phyloP scores from a whole-genome alignment of 2,329 filamentous ascomycete genomes.

The Elsinoe arachidis region DNA sequence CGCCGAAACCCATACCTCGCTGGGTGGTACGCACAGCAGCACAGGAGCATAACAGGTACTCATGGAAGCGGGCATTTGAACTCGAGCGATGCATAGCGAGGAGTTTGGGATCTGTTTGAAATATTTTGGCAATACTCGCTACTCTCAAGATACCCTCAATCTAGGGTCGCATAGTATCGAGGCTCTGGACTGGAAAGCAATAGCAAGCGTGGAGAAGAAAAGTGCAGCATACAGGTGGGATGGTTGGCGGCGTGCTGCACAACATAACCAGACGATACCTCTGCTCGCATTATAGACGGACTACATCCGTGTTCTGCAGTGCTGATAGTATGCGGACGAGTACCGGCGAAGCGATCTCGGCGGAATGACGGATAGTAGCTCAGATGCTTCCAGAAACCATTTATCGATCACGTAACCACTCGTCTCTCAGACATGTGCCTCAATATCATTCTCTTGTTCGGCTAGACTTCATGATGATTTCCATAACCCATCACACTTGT shows the following conservation, averaged over 20 bases:
- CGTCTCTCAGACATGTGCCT: neutral
- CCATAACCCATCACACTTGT: neutral
- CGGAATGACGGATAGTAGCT: neutral
- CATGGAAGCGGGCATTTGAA: neutral
- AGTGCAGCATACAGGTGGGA: too few relatives aligned
- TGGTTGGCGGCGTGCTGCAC: too few relatives aligned
- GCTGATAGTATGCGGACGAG: too few relatives aligned
- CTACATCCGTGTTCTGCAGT: too few relatives aligned
- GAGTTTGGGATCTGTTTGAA: constrained; percentile 1
- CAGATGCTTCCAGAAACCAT: constrained; percentile 6
- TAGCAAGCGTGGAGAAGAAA: too few relatives aligned
- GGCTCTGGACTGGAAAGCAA: neutral
- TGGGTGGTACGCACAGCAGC: too few relatives aligned
- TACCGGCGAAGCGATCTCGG: neutral
- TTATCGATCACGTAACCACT: constrained; percentile 1
- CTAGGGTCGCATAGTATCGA: neutral
- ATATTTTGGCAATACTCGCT: neutral
- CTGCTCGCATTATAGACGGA: too few relatives aligned
- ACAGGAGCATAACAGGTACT: too few relatives aligned
- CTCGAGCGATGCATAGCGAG: constrained; percentile 7
- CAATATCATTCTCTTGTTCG: too few relatives aligned
- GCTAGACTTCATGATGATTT: neutral
- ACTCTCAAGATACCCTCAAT: constrained; percentile 9
- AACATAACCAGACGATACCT: too few relatives aligned
- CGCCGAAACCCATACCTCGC: too few relatives aligned